These are phyloP conservation scores for Artemisia annua DNA, from an alignment of 129 eudicot species.

Conservation along the genomic window DNA sequence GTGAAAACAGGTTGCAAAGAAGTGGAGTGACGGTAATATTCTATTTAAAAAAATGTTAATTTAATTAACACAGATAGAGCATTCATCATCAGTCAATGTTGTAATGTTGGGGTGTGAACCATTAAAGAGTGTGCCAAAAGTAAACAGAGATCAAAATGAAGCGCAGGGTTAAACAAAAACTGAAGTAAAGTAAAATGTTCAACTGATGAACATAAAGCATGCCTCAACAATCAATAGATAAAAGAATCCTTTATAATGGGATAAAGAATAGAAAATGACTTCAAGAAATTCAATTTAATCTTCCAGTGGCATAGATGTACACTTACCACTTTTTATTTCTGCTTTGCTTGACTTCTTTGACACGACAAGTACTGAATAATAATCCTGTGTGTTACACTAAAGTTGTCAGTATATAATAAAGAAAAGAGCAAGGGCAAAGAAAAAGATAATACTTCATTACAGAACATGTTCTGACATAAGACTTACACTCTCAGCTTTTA, in stretches of 20 bases:
- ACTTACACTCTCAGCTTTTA: conserved; percentile 83
- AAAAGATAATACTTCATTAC: neutral
- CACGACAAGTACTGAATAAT: conserved; percentile 80
- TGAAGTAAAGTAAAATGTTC: conserved; percentile 5
- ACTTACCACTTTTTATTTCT: conserved; percentile 93
- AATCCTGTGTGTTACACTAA: conserved; percentile 51
- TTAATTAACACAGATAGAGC: neutral
- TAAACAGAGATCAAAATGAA: neutral
- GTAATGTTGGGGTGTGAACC: conserved; percentile 10
- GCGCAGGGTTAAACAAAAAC: conserved; percentile 6
- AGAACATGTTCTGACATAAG: conserved; percentile 9
- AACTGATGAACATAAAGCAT: neutral
- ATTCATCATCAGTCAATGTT: neutral
- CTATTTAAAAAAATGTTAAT: neutral
- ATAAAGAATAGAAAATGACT: conserved; percentile 11
- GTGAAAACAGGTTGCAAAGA: too few relatives aligned
- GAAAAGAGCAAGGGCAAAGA: neutral
- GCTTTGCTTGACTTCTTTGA: conserved; percentile 85
- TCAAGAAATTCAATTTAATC: conserved; percentile 7
- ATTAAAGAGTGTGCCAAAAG: neutral
- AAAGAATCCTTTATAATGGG: neutral
- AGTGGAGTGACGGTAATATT: neutral
- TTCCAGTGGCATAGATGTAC: conserved; percentile 4
- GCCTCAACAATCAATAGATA: conserved; percentile 11
- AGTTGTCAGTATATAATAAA: conserved; percentile 11